Conservation (phyloP, 202 grass and related monocot genomes). For the Musa balbisiana region DNA sequence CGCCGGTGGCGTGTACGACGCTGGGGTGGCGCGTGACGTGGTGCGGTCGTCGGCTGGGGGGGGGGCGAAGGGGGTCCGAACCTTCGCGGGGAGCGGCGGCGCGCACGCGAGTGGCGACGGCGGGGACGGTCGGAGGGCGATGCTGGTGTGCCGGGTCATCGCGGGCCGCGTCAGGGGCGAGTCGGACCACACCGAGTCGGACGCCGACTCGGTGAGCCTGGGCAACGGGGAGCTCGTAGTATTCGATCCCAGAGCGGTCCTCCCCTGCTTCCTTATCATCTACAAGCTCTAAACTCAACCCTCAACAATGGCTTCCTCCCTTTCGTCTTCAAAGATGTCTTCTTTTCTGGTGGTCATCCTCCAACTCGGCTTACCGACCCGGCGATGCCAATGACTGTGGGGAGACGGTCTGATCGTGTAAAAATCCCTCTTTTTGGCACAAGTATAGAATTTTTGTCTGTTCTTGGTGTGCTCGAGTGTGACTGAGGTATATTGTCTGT, state of each 20-base stretch:
- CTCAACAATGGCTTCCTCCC: background rate
- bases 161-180: constrained; percentile 49
- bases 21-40: constrained; percentile 20
- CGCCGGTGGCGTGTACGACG: constrained; percentile 33
- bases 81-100: constrained; percentile 53
- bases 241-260: constrained; percentile 56
- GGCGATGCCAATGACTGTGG: background rate
- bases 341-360: background rate
- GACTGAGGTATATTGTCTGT: background rate
- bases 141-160: constrained; percentile 73
- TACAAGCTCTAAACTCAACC: constrained; percentile 36
- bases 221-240: constrained; percentile 59
- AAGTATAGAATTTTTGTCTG: background rate
- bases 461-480: background rate
- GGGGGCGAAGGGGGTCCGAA: constrained; percentile 30
- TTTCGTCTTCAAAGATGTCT: background rate
- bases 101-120: constrained; percentile 35
- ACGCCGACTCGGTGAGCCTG: constrained; percentile 50
- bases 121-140: constrained; percentile 29
- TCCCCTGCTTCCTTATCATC: constrained; percentile 80
- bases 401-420: background rate
- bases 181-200: constrained; percentile 6
- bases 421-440: background rate
- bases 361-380: background rate
- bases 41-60: constrained; percentile 24